phyloP scores from a whole-genome alignment of 345 rosid species.

The Microthlaspi erraticum region DNA sequence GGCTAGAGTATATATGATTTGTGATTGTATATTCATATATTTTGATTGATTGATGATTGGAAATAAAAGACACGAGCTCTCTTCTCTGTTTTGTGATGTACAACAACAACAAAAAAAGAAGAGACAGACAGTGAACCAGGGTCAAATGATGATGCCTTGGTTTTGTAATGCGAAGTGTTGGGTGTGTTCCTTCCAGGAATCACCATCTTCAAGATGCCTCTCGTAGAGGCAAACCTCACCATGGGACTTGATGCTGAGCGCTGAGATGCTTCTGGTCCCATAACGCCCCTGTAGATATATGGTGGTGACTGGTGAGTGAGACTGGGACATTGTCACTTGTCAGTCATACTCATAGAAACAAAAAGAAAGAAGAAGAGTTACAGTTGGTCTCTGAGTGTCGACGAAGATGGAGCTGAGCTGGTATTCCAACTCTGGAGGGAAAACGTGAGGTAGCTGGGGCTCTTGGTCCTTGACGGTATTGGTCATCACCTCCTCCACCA shows the following conservation, averaged over 20 bases:
- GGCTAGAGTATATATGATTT: neutral
- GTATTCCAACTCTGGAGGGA: conserved; percentile 52
- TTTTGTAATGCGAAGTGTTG: conserved; percentile 35
- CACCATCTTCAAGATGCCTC: conserved; percentile 55
- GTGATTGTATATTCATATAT: conserved; percentile 39
- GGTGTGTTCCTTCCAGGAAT: conserved; percentile 58
- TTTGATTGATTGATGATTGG: conserved; percentile 16
- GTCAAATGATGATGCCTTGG: conserved; percentile 17
- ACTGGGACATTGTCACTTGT: neutral
- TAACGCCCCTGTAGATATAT: conserved; percentile 68
- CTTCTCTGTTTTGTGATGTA: neutral
- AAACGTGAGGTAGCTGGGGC: conserved; percentile 51
- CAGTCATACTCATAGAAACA: too few relatives aligned
- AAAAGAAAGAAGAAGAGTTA: conserved; percentile 28
- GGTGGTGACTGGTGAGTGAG: conserved; percentile 4
- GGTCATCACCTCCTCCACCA: conserved; percentile 62
- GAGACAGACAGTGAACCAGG: neutral
- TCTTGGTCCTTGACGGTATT: conserved; percentile 57
- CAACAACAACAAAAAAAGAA: too few relatives aligned
- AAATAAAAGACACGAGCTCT: conserved; percentile 32
- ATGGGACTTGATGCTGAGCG: conserved; percentile 50
- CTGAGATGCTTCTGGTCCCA: conserved; percentile 79
- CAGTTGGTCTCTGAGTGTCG: conserved; percentile 48
- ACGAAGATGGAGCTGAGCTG: conserved; percentile 65
- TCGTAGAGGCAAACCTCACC: conserved; percentile 62